Percentiles rank a stretch among this genome's conserved stretches.
phyloP scores from a whole-genome alignment of 2,329 filamentous ascomycete genomes.

The Talaromyces sp. region DNA sequence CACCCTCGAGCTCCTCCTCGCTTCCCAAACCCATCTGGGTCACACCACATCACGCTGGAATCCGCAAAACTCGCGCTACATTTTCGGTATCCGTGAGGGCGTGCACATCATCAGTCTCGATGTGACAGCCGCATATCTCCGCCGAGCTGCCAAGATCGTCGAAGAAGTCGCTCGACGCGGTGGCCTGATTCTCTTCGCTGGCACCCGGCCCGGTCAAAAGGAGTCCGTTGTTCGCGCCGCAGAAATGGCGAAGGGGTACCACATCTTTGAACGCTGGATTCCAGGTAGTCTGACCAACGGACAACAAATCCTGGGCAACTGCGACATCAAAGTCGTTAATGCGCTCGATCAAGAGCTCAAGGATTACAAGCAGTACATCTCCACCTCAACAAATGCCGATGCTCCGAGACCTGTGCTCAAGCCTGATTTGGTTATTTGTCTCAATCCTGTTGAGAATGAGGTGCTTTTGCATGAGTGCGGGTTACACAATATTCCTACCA shows the following conservation, averaged over 20 bases:
- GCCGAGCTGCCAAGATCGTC: constrained; percentile 89
- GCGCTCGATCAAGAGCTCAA: constrained; percentile 62
- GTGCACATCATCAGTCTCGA: constrained; percentile 94
- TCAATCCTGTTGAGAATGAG: constrained; percentile 93
- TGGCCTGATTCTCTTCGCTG: constrained; percentile 85
- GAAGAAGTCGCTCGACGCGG: constrained; percentile 78
- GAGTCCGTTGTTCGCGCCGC: constrained; percentile 78
- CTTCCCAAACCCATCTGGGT: constrained; percentile 82
- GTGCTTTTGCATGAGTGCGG: constrained; percentile 88
- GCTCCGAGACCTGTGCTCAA: constrained; percentile 62
- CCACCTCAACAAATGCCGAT: constrained; percentile 23
- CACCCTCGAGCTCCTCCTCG: constrained; percentile 85
- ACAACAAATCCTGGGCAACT: constrained; percentile 74
- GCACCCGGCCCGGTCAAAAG: constrained; percentile 78
- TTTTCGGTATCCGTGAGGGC: constrained; percentile 81
- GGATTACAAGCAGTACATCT: constrained; percentile 64
- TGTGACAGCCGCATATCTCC: constrained; percentile 78
- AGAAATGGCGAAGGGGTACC: constrained; percentile 71
- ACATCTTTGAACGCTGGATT: constrained; percentile 90
- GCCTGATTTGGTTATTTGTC: constrained; percentile 85
- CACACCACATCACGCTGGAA: constrained; percentile 93
- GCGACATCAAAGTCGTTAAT: constrained; percentile 71
- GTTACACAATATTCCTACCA: constrained; percentile 81
- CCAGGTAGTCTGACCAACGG: constrained; percentile 90
- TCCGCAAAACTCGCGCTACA: constrained; percentile 88